Percentiles rank a stretch among this genome's conserved stretches.
phyloP scores from a whole-genome alignment of 164 flowering plant species.

The Akebia trifoliata region DNA sequence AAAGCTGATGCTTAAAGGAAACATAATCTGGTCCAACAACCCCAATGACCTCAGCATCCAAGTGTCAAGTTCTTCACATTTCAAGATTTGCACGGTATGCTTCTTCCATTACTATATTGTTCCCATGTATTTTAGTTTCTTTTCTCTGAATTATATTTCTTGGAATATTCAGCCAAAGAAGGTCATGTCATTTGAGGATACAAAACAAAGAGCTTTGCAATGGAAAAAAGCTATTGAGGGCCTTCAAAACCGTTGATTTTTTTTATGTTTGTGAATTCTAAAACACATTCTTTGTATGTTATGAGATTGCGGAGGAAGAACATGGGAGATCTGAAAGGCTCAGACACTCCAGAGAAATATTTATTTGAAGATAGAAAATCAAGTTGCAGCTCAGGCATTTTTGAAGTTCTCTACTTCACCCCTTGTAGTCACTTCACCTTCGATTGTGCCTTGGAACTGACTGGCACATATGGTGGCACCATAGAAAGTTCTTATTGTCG shows the following conservation, averaged over 20 bases:
- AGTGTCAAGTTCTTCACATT: conserved; percentile 66
- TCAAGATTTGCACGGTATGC: conserved; percentile 86
- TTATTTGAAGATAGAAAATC: conserved; percentile 6
- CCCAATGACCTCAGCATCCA: conserved; percentile 76
- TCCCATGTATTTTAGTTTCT: background rate
- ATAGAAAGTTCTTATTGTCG: background rate
- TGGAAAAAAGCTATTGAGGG: conserved; percentile 95
- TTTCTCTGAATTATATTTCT: background rate
- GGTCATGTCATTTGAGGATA: conserved; percentile 79
- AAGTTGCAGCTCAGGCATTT: background rate
- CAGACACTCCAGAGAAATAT: conserved; percentile 4
- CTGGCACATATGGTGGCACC: conserved; percentile 1
- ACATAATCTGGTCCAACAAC: conserved; percentile 86
- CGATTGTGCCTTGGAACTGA: background rate
- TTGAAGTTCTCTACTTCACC: background rate
- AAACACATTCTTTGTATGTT: conserved; percentile 10
- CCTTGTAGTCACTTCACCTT: background rate
- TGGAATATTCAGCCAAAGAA: conserved; percentile 76
- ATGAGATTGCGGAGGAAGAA: background rate
- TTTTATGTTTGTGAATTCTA: background rate
- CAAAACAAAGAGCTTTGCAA: conserved; percentile 86
- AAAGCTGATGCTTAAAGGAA: conserved; percentile 70
- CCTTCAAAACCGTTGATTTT: conserved; percentile 69
- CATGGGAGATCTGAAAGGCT: conserved; percentile 4
- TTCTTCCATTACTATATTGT: background rate